Evolutionary conservation across 2,329 filamentous ascomycete genomes (phyloP).

Genomic region (Chaetomiaceae sp.): DNA sequence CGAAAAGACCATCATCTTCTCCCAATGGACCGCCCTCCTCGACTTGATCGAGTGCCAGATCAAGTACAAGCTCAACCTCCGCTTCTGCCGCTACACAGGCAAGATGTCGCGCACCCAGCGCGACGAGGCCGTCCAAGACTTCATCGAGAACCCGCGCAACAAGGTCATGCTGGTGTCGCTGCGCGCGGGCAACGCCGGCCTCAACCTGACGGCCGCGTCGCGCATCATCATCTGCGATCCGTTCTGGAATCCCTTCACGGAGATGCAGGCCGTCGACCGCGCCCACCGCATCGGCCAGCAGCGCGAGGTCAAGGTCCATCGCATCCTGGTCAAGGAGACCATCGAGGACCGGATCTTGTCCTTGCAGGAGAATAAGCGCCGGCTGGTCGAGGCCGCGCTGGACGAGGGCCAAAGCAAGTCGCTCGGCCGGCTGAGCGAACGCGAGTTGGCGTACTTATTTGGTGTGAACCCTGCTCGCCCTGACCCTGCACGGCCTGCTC

Average conservation of each 20-base stretch:
- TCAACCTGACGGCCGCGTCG: slow-evolving; percentile 78
- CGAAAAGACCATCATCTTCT: slow-evolving; percentile 79
- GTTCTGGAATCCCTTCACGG: slow-evolving; percentile 91
- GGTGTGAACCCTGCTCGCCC: slow-evolving; percentile 25
- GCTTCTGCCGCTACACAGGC: slow-evolving; percentile 70
- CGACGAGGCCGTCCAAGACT: slow-evolving; percentile 61
- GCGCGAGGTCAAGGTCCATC: slow-evolving; percentile 70
- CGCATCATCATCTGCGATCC: slow-evolving; percentile 88
- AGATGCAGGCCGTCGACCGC: slow-evolving; percentile 87
- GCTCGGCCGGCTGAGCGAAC: slow-evolving; percentile 59
- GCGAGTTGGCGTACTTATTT: slow-evolving; percentile 69
- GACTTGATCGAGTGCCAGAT: slow-evolving; percentile 74
- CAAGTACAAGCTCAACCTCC: slow-evolving; percentile 44
- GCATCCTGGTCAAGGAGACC: slow-evolving; percentile 69
- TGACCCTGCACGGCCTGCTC: no score
- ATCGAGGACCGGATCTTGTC: slow-evolving; percentile 83
- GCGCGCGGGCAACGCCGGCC: slow-evolving; percentile 76
- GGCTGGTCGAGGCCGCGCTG: slow-evolving; percentile 71
- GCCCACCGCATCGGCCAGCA: slow-evolving; percentile 83
- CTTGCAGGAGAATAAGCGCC: slow-evolving; percentile 73
- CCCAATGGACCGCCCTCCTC: slow-evolving; percentile 73
- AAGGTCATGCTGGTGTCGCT: slow-evolving; percentile 73
- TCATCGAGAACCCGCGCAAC: slow-evolving; percentile 53
- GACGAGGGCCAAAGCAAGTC: slow-evolving; percentile 67
- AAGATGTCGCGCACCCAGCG: slow-evolving; percentile 64